phyloP scores from a whole-genome alignment of 768 basidiomycete genomes.

The Suillus placidus region DNA sequence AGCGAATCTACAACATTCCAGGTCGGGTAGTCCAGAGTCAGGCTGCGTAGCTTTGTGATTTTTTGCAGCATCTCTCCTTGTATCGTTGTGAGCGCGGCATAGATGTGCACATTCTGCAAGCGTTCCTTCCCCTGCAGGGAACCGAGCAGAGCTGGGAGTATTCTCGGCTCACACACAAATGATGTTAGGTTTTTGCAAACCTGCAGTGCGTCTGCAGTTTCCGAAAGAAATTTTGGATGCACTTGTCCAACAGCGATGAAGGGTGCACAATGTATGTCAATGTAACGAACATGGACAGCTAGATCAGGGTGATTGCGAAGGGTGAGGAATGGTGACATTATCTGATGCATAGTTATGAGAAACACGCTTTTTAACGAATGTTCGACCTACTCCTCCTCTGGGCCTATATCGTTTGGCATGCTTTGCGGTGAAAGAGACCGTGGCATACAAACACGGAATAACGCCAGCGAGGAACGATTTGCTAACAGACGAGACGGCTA shows the following conservation, averaged over 20 bases:
- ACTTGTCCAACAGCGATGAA: conserved; percentile 34
- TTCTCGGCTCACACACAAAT: conserved; percentile 55
- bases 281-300: conserved; percentile 58
- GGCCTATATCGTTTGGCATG: conserved; percentile 59
- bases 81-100: conserved; percentile 52
- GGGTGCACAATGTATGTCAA: conserved; percentile 59
- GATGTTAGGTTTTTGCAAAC: conserved; percentile 54
- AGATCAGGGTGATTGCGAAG: conserved; percentile 54
- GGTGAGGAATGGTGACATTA: conserved; percentile 63
- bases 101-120: conserved; percentile 51
- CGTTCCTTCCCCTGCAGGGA: conserved; percentile 46
- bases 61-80: conserved; percentile 49
- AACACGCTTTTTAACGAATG: not conserved
- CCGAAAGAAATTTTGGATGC: conserved; percentile 52
- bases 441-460: conserved; percentile 63
- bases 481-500: conserved; percentile 64
- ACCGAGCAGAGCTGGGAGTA: conserved; percentile 53
- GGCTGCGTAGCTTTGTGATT: conserved; percentile 41
- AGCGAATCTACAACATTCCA: conserved; percentile 63
- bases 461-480: conserved; percentile 65
- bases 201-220: conserved; percentile 51
- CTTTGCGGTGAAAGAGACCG: conserved; percentile 53
- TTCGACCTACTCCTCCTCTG: conserved; percentile 37
- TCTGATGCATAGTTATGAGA: conserved; percentile 19
- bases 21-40: conserved; percentile 62